phyloP scores from a whole-genome alignment of 345 rosid species.

The Jatropha curcas region DNA sequence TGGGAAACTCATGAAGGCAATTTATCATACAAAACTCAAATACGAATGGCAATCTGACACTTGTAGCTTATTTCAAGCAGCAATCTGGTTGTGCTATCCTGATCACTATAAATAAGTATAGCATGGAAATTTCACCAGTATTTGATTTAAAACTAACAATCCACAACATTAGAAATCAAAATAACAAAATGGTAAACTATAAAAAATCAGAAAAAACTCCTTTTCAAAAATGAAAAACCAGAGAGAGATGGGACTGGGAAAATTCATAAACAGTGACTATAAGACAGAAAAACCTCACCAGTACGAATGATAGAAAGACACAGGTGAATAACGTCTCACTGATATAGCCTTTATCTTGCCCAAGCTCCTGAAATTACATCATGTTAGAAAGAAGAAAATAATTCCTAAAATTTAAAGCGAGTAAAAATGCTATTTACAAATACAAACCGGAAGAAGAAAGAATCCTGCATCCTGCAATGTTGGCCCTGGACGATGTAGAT shows the following conservation, averaged over 20 bases:
- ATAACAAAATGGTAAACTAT: neutral
- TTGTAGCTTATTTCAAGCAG: constrained; percentile 3
- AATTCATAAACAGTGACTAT: neutral
- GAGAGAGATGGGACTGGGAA: neutral
- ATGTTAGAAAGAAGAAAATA: constrained; percentile 12
- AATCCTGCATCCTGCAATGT: constrained; percentile 86
- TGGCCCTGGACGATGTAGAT: constrained; percentile 86
- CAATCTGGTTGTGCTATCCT: neutral
- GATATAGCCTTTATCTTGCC: constrained; percentile 86
- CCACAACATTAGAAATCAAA: neutral
- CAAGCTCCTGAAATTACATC: constrained; percentile 68
- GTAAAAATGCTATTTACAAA: neutral
- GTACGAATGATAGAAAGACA: constrained; percentile 63
- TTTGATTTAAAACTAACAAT: neutral
- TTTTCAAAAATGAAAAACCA: neutral
- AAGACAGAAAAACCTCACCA: constrained; percentile 53
- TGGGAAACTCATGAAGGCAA: neutral
- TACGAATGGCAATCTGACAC: neutral
- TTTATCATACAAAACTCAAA: neutral
- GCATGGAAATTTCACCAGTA: neutral
- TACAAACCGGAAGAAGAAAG: constrained; percentile 80
- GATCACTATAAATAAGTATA: neutral
- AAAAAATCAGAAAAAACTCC: neutral
- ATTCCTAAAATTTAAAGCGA: constrained; percentile 3
- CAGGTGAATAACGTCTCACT: constrained; percentile 79